Evolutionary conservation across 2,329 filamentous ascomycete genomes (phyloP).

Genomic region (Xylaria sp.): DNA sequence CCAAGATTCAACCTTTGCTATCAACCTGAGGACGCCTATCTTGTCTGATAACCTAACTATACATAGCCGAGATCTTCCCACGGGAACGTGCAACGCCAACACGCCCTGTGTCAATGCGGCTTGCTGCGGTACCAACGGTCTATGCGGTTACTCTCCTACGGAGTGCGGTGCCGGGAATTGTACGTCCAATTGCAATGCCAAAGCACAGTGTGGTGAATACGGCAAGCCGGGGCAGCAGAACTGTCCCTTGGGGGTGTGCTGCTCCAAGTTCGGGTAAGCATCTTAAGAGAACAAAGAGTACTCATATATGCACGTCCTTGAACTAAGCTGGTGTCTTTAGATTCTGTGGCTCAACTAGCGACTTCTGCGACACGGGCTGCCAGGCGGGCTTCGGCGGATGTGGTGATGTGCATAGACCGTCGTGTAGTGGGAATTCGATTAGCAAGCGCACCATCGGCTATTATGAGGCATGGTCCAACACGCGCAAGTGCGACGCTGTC

Average conservation of each 20-base stretch:
- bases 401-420: background rate
- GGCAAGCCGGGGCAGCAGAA: no score
- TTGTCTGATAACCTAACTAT: no score
- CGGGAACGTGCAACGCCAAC: no score
- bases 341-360: no score
- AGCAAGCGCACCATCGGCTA: constrained; percentile 49
- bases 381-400: background rate
- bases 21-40: no score
- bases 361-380: background rate
- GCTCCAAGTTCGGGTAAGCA: background rate
- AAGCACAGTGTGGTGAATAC: no score
- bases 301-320: no score
- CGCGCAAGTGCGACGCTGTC: constrained; percentile 37
- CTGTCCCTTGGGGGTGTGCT: background rate
- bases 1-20: no score
- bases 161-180: background rate
- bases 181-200: no score
- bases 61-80: no score
- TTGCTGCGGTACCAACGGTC: background rate
- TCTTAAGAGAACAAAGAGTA: no score
- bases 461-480: constrained; percentile 50
- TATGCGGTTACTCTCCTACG: background rate
- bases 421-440: background rate
- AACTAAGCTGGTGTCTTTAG: no score
- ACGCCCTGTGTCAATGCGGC: background rate